Base-by-base conservation (phyloP, 345 rosid genomes). In the Salix viminalis region DNA sequence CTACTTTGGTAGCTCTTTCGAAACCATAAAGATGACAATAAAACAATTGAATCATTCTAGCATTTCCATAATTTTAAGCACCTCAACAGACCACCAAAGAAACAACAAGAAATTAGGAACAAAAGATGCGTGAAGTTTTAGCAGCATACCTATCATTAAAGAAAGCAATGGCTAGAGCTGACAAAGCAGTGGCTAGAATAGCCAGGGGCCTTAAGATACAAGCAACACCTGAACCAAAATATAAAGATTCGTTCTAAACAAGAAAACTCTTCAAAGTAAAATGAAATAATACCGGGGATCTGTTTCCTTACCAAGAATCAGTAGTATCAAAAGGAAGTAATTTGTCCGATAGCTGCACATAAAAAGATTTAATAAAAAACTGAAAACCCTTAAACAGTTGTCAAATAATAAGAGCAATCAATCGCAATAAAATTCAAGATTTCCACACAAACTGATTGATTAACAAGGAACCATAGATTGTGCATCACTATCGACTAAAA, bases 271-370 rank as follows among this genome's bases (percentile, higher is more conserved):
- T 4, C 70, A 26, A 71, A 6, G 36, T 26, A 30, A 77, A 48
- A 8, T 30, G 23, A 11, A n/a, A 32, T 21, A 56, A 46, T 34
- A 62, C 12, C 32, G 11, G 18, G 23, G 3, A 13, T 67, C 11
- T n/a, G 7, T 71, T 67, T 32, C 65, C 96, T 71, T 82, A 94
- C 99, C 98, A 65, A 94, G 94, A 84, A 91, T 85, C 65, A 90
- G 60, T 75, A 93, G 81, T 30, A 96, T 88, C 97, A 91, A 81
- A 60, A 96, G 80, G 90, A 94, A 96, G 76, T 96, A 96, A 81
- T 96, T 96, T 50, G 99, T 94, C 70, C 99, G 80, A 78, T 94
- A 94, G 87, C 99, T 96, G 96, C 89, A 83, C 82, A 83, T 5
- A 54, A 12, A 72, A 30, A 78, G 37, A 58, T 9, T 13, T 24